Evolutionary conservation across 2,329 filamentous ascomycete genomes (phyloP), one percentile per base, ranked within the genome.

Genomic region (Aureobasidium leucospermi): DNA sequence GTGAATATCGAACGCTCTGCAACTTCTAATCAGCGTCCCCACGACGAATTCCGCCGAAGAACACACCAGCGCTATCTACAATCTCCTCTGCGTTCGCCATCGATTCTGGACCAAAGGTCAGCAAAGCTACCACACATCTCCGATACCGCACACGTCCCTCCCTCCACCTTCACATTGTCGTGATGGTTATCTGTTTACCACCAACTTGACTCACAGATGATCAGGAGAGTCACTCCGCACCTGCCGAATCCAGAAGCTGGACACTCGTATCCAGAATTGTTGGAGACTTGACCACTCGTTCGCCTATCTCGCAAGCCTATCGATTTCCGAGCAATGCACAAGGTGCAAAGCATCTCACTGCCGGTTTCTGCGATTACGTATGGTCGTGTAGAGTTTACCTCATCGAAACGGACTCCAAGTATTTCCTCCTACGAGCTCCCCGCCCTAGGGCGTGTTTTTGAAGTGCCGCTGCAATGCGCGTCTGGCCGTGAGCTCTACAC

Each of bases 361-460:
- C 38, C 38, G 28, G 15, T 7, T 53, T 11, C n/a, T 41, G 48
- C 11, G 10, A 42, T 42, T 42, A 53, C 49, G 49, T 42, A 53
- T 10, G 28, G 36, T 11, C 8, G 19, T 23, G 6, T 19, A 29
- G 8, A 7, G 15, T 38, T 56, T 56, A 46, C 52, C 52, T 45
- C 31, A 38, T 38, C 13, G 19, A 36, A 46, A 38, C 3, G 3
- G 16, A 11, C 6, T 19, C n/a, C 19, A 9, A 38, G 16, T 23
- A 46, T 45, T 2, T 19, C 19, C 38, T 28, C 41, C 19, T 16
- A 34, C 28, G 6, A 16, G 9, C 13, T 38, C 28, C 51, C 51
- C 39, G 52, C 52, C 41, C 19, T 56, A 56, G 52, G 52, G 52
- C 52, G 39, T 56, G 39, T 16, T 52, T 13, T 13, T 15, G 19